These are phyloP conservation scores for Aspergillus candidus DNA, from an alignment of 2,329 filamentous ascomycete genomes.

Conservation along the genomic window DNA sequence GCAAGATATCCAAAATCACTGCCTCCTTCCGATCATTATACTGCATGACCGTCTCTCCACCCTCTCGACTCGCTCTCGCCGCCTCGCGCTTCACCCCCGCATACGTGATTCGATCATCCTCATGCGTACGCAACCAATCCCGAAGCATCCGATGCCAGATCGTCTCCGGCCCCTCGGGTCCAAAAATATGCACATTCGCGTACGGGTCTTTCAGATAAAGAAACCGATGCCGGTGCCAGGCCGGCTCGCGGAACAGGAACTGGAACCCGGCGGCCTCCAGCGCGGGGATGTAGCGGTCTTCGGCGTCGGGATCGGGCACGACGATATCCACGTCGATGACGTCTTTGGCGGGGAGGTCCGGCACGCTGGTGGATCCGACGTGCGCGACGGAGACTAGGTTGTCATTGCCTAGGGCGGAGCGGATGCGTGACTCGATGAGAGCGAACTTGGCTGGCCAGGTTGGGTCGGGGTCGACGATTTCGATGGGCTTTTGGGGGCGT, in stretches of 20 bases:
- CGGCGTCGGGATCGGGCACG: slow-evolving; percentile 36
- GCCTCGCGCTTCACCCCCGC: slow-evolving; percentile 35
- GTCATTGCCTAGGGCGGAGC: slow-evolving; percentile 13
- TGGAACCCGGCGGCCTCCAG: slow-evolving; percentile 44
- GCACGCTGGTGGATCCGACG: slow-evolving; percentile 48
- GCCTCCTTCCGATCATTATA: slow-evolving; percentile 42
- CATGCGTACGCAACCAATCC: slow-evolving; percentile 39
- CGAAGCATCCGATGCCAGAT: slow-evolving; percentile 42
- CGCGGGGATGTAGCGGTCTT: slow-evolving; percentile 38
- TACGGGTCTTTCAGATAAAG: slow-evolving; percentile 35
- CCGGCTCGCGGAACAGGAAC: slow-evolving; percentile 43
- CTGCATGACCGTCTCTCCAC: slow-evolving; percentile 29
- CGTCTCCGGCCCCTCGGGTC: slow-evolving; percentile 38
- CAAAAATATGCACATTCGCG: slow-evolving; percentile 48
- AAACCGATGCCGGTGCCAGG: slow-evolving; percentile 47
- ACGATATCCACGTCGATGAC: slow-evolving; percentile 50
- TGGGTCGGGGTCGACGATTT: slow-evolving; percentile 20
- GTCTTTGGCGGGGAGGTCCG: slow-evolving; percentile 46
- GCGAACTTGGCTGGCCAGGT: slow-evolving; percentile 18
- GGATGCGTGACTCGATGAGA: slow-evolving; percentile 14
- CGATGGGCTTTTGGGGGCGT: slow-evolving; percentile 9
- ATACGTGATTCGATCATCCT: slow-evolving; percentile 39
- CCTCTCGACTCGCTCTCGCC: slow-evolving; percentile 22
- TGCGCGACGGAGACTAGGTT: slow-evolving; percentile 37
- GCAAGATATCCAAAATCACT: slow-evolving; percentile 36